A percentile compares a stretch with the other conserved stretches of the same genome.
Evolutionary conservation across 2,329 filamentous ascomycete species (phyloP).

Genomic region (Colletotrichum sidae): DNA sequence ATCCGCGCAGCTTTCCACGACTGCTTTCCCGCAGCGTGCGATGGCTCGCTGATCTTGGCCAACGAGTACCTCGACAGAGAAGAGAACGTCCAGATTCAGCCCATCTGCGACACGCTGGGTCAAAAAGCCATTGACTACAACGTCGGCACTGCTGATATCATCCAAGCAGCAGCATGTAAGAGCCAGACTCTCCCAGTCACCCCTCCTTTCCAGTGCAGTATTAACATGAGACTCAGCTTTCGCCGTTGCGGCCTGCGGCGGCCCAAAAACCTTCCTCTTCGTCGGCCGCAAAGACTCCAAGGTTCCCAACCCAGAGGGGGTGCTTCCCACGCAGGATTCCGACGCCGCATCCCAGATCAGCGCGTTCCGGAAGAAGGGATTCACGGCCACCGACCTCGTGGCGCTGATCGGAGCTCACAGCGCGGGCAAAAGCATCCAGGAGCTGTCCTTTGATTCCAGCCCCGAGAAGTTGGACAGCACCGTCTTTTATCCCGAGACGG

Average conservation of each 20-base stretch:
- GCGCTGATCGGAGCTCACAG: conserved; percentile 22
- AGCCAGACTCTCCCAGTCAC: not conserved
- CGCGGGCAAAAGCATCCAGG: conserved; percentile 9
- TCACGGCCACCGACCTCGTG: conserved; percentile 18
- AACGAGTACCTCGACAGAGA: conserved; percentile 25
- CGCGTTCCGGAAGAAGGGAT: conserved; percentile 26
- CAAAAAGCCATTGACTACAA: conserved; percentile 20
- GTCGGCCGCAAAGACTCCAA: conserved; percentile 16
- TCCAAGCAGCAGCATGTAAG: conserved; percentile 26
- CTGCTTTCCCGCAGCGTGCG: conserved; percentile 21
- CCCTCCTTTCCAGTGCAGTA: accelerated
- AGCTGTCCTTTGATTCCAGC: conserved; percentile 24
- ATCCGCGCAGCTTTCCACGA: conserved; percentile 28
- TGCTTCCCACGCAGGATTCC: conserved; percentile 14
- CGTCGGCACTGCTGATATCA: conserved; percentile 26
- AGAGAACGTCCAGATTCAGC: conserved; percentile 23
- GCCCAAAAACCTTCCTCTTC: conserved; percentile 4
- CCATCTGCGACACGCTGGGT: conserved; percentile 21
- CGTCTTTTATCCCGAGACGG: conserved; percentile 20
- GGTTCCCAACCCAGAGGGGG: conserved; percentile 2
- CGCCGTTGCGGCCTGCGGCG: conserved; percentile 20
- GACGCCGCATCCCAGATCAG: conserved; percentile 22
- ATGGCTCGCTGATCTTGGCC: conserved; percentile 24
- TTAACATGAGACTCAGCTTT: conserved; percentile 7
- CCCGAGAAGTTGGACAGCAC: conserved; percentile 28